A percentile compares a stretch with the other conserved stretches of the same genome.
These are phyloP conservation scores for Nothophytophthora sp. DNA, from an alignment of 352 stramenopile genomes.

Conservation along the genomic window DNA sequence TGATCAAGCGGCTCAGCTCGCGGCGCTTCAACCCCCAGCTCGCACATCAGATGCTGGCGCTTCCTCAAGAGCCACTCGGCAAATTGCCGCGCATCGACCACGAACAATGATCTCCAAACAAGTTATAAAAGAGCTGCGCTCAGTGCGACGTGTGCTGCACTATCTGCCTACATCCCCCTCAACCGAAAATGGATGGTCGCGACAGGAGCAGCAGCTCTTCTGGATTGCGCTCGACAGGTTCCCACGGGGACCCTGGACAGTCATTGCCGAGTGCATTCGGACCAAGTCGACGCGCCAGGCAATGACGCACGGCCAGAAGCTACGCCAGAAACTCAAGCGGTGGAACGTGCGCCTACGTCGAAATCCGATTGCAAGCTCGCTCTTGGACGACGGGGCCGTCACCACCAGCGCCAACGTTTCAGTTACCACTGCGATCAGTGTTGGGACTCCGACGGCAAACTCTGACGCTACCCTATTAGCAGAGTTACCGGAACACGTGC, in stretches of 20 bases:
- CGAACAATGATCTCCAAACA: conserved; percentile 26
- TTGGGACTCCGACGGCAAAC: conserved; percentile 6
- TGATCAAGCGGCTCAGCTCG: too few species aligned
- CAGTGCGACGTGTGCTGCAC: conserved; percentile 26
- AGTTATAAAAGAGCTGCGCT: conserved; percentile 30
- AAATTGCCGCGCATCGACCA: conserved; percentile 13
- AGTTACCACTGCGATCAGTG: conserved; percentile 9
- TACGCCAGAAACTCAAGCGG: conserved; percentile 50
- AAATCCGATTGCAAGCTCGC: conserved; percentile 20
- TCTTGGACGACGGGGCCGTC: conserved; percentile 16
- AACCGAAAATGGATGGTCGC: conserved; percentile 32
- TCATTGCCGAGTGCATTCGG: conserved; percentile 44
- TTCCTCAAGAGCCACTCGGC: conserved; percentile 12
- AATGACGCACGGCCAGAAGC: conserved; percentile 54
- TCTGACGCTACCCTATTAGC: too few species aligned
- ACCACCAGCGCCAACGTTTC: conserved; percentile 1
- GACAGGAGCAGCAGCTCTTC: conserved; percentile 42
- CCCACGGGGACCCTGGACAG: conserved; percentile 45
- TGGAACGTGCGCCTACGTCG: conserved; percentile 37
- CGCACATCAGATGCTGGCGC: too few species aligned
- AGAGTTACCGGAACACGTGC: too few species aligned
- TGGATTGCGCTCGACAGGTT: conserved; percentile 40
- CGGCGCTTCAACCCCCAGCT: too few species aligned
- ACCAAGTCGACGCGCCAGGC: conserved; percentile 48
- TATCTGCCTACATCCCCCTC: conserved; percentile 23